Evolutionary conservation across 192 early-diverging fungal genomes (phyloP), one percentile per base, ranked within the genome.

Genomic region (Fimicolochytrium jonesii): DNA sequence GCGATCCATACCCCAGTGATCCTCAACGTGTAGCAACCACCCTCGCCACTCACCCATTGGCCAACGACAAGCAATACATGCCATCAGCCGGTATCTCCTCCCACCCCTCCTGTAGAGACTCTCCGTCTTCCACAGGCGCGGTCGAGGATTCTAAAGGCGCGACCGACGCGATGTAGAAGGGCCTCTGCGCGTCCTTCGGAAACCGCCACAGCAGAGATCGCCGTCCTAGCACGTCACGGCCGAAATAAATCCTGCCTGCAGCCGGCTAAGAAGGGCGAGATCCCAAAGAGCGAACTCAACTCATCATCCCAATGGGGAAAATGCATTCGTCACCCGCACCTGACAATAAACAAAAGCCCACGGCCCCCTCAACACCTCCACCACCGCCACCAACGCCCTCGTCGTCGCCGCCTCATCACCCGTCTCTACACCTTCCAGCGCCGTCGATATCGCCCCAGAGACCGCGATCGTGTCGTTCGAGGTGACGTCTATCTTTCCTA

Each of bases 221-320:
- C 25, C 94, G 85, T 11, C 94, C 94, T 3, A 97, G 67, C 28
- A 82, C 87, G 64, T 97, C 94, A 13, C 94, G 73, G 0, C 87
- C 85, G 77, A 95, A 95, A 78, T 85, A 95, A 34, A 97, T 35
- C 11, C 55, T 56, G 1, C 46, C 37, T 20, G 41, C 25, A 10
- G 62, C 45, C 2, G 66, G 5, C n/a, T n/a, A n/a, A n/a, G n/a
- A n/a, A n/a, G n/a, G n/a, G n/a, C n/a, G n/a, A n/a, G n/a, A n/a
- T n/a, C n/a, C n/a, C n/a, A n/a, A n/a, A n/a, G n/a, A n/a, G n/a
- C n/a, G n/a, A n/a, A n/a, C n/a, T n/a, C n/a, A n/a, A n/a, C n/a
- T n/a, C n/a, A n/a, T n/a, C n/a, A n/a, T n/a, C n/a, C n/a, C n/a
- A n/a, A n/a, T n/a, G n/a, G n/a, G n/a, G n/a, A n/a, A n/a, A n/a